phyloP scores from a whole-genome alignment of 345 rosid genomes.

The Citrus glauca region DNA sequence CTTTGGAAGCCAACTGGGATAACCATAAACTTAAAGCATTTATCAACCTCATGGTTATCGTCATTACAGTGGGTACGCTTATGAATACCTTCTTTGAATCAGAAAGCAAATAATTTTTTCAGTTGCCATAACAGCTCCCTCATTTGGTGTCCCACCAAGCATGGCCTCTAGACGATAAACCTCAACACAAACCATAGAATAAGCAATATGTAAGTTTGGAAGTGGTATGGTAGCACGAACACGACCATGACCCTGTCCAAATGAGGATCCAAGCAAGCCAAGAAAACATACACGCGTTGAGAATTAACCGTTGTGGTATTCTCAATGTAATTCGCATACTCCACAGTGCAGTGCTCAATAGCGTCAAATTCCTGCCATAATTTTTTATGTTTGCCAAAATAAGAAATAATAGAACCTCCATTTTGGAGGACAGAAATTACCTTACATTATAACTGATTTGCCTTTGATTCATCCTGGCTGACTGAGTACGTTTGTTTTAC shows the following conservation, averaged over 20 bases:
- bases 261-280: not conserved
- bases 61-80: too few species aligned
- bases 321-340: constrained; percentile 2
- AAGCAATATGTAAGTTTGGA: not conserved
- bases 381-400: not conserved
- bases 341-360: not conserved
- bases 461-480: not conserved
- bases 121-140: too few species aligned
- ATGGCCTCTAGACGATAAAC: too few species aligned
- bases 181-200: too few species aligned
- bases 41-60: too few species aligned
- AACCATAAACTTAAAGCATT: not conserved
- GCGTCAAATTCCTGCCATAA: constrained; percentile 7
- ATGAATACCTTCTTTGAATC: not conserved
- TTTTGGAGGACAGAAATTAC: not conserved
- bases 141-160: too few species aligned
- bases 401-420: not conserved
- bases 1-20: not conserved
- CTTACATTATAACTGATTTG: not conserved
- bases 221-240: not conserved
- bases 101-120: not conserved
- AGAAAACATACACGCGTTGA: not conserved
- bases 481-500: not conserved
- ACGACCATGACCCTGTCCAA: not conserved
- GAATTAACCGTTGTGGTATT: not conserved